Conservation (phyloP, 306 rosid genomes). For the Cucumis cinereus region DNA sequence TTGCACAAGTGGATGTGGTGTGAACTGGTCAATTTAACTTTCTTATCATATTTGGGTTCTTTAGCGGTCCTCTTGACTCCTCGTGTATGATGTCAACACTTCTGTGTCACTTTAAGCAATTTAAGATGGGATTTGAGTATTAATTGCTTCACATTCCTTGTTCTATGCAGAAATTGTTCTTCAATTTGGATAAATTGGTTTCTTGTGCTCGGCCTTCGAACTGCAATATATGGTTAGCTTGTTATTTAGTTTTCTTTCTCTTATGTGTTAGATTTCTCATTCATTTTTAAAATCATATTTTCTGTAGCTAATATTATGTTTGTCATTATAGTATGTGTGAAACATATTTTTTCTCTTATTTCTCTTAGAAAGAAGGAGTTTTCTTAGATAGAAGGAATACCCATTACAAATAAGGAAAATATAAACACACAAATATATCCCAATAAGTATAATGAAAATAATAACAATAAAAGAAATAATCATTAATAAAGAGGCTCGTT, state of each 20-base stretch:
- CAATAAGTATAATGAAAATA: too few species aligned
- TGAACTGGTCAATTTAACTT: not conserved
- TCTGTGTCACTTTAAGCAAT: too few species aligned
- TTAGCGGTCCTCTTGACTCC: not conserved
- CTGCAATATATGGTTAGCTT: slow-evolving; percentile 65
- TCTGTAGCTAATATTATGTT: not conserved
- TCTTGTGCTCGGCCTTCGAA: slow-evolving; percentile 58
- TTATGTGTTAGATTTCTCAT: not conserved
- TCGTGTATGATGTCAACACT: not conserved
- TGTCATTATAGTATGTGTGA: not conserved
- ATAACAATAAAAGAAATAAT: too few species aligned
- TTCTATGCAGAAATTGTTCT: slow-evolving; percentile 61
- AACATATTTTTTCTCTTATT: too few species aligned
- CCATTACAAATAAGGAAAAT: too few species aligned
- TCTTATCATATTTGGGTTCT: not conserved
- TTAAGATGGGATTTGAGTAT: not conserved
- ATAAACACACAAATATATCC: too few species aligned
- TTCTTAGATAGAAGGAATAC: too few species aligned
- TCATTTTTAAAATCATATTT: not conserved
- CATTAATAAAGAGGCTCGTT: too few species aligned
- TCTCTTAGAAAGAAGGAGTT: too few species aligned
- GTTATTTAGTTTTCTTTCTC: slow-evolving; percentile 3
- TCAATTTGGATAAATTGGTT: slow-evolving; percentile 63
- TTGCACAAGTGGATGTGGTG: not conserved
- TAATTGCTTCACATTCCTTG: not conserved